Conservation (phyloP, 2,329 filamentous ascomycete species). For the Fusarium sp. region DNA sequence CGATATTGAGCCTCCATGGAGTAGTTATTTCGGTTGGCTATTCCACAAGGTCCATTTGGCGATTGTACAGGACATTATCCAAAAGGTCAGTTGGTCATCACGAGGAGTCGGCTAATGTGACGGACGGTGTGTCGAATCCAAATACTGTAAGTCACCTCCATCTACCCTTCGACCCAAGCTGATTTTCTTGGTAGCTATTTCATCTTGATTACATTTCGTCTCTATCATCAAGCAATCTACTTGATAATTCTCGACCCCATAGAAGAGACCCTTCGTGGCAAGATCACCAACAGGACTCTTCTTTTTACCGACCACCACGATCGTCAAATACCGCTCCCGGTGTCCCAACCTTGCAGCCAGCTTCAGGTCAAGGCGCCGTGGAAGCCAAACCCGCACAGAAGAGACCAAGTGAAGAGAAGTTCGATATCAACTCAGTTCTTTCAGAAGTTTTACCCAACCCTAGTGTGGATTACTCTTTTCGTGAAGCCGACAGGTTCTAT, state of each 20-base stretch:
- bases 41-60: not conserved
- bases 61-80: not conserved
- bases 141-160: not conserved
- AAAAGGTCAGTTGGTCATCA: not conserved
- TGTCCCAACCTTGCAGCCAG: not conserved
- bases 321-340: not conserved
- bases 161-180: too few relatives aligned
- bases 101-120: too few relatives aligned
- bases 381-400: rapidly evolving
- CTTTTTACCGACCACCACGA: not conserved
- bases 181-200: not conserved
- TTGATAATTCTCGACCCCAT: not conserved
- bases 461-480: not conserved
- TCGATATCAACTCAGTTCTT: not conserved
- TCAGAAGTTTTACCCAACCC: not conserved
- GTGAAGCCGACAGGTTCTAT: conserved; percentile 1
- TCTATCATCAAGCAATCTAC: not conserved
- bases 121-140: too few relatives aligned
- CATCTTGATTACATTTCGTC: not conserved
- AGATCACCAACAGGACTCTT: not conserved
- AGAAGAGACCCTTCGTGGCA: not conserved
- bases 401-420: not conserved
- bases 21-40: not conserved
- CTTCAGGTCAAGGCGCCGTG: rapidly evolving
- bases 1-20: not conserved